These are phyloP conservation scores for Cucurbita moschata DNA, from an alignment of 306 rosid genomes.

Conservation along the genomic window DNA sequence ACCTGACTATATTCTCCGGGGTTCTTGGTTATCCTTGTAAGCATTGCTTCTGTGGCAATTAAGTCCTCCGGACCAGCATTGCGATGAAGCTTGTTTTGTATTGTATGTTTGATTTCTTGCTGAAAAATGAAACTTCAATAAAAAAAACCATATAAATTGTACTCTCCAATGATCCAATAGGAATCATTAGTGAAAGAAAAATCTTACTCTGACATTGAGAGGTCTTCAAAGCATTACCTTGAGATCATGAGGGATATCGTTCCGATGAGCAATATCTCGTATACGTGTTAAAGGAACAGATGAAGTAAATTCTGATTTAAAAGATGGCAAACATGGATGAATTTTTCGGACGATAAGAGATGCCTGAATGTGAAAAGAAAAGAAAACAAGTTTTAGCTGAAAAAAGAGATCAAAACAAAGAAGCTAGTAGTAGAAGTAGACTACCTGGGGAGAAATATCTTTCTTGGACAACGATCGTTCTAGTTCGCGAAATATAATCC, in stretches of 20 bases:
- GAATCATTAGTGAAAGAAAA: not conserved
- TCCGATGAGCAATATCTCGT: conserved; percentile 95
- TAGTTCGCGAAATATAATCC: conserved; percentile 79
- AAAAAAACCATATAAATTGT: conserved; percentile 7
- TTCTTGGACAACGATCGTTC: conserved; percentile 48
- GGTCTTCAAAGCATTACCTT: conserved; percentile 39
- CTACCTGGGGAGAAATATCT: conserved; percentile 72
- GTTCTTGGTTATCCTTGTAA: conserved; percentile 64
- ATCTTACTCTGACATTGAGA: not conserved
- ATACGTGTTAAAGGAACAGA: conserved; percentile 94
- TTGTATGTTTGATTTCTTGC: conserved; percentile 89
- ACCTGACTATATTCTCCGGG: conserved; percentile 72
- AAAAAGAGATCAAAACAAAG: not conserved
- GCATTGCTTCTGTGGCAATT: conserved; percentile 94
- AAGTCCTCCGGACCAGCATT: conserved; percentile 98
- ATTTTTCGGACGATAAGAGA: conserved; percentile 65
- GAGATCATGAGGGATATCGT: conserved; percentile 88
- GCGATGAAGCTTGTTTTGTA: conserved; percentile 98
- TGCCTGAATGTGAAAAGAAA: conserved; percentile 41
- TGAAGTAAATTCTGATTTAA: conserved; percentile 96
- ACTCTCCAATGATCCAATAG: conserved; percentile 2
- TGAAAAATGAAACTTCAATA: conserved; percentile 21
- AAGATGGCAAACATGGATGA: conserved; percentile 94
- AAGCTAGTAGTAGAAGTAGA: not conserved
- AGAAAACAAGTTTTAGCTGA: conserved; percentile 6